phyloP scores from a whole-genome alignment of 2,329 filamentous ascomycete species.

The Claviceps africana region DNA sequence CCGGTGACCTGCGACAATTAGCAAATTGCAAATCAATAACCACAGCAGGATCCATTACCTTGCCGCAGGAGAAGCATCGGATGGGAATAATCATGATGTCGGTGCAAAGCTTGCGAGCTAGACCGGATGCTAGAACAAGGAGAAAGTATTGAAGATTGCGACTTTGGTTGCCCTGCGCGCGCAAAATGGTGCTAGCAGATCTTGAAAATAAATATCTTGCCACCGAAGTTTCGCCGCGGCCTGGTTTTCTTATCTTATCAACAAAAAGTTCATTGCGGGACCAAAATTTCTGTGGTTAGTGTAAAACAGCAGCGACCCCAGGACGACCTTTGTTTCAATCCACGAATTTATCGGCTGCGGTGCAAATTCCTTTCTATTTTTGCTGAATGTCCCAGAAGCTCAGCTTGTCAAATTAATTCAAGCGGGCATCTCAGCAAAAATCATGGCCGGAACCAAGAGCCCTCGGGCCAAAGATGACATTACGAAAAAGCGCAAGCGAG shows the following conservation, averaged over 20 bases:
- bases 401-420: not conserved
- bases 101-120: not conserved
- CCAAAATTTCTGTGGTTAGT: slow-evolving; percentile 22
- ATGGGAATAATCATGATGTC: slow-evolving; percentile 86
- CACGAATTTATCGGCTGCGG: slow-evolving; percentile 2
- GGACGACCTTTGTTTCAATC: not conserved
- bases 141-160: too few relatives aligned
- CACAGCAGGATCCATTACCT: slow-evolving; percentile 43
- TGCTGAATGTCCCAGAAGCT: not conserved
- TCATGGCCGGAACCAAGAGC: slow-evolving; percentile 22
- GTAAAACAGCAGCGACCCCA: not conserved
- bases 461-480: slow-evolving; percentile 21
- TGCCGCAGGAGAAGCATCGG: slow-evolving; percentile 97
- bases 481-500: slow-evolving; percentile 34
- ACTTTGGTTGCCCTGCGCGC: not conserved
- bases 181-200: not conserved
- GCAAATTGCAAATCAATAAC: slow-evolving; percentile 8
- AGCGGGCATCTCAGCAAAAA: slow-evolving; percentile 5
- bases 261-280: slow-evolving; percentile 26
- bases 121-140: not conserved
- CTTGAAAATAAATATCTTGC: slow-evolving; percentile 16
- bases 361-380: slow-evolving; percentile 2
- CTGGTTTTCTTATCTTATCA: slow-evolving; percentile 26
- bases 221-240: slow-evolving; percentile 18
- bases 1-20: slow-evolving; percentile 62